Base-by-base conservation (phyloP, 2,329 filamentous ascomycete species). In the Talaromyces verruculosus region DNA sequence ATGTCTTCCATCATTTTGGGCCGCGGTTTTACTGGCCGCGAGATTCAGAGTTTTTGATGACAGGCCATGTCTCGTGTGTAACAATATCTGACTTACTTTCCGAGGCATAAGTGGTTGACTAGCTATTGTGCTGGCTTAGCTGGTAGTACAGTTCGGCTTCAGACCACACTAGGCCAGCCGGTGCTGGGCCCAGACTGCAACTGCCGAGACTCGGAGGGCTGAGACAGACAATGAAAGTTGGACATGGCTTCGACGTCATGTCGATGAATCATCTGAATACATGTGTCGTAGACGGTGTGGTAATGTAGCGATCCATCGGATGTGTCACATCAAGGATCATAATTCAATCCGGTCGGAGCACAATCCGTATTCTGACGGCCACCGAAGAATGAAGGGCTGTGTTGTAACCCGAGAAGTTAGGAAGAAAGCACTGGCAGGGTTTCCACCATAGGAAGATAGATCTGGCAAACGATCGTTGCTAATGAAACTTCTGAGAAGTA, bases 1-100 rank as follows among this genome's bases (percentile, higher is more conserved):
- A 45, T 55, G 35, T 22, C 30, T 64, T 22, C 64, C 45, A 57
- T 59, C 43, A 45, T 49, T 22, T 65, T 65, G 64, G 64, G 64
- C 58, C 35, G 43, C 53, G 25, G 15, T 22, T 15, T 19, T 55
- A 65, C 43, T 65, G 57, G 63, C 43, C 41, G 17, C 28, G 28
- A 33, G 41, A 47, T 62, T 35, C 45, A 61, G 37, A 55, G 10
- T 19, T 19, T 35, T 19, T 6, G 17, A 8, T 57, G 30, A 22
- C n/a, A 13, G 53, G 30, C 13, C n/a, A 57, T 13, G 17, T 37
- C 30, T 35, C 15, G 33, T 57, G 53, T 22, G 53, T 37, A 57
- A 57, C 53, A 22, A n/a, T 37, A 15, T 39, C 53, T 57, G 53
- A 22, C 19, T 57, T 25, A 39, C 53, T 15, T 57, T 15, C 10